Evolutionary conservation across 1,139 yeast genomes (phyloP), one percentile per base, ranked within the genome.

Genomic region (Meyerozyma smithsonii): DNA sequence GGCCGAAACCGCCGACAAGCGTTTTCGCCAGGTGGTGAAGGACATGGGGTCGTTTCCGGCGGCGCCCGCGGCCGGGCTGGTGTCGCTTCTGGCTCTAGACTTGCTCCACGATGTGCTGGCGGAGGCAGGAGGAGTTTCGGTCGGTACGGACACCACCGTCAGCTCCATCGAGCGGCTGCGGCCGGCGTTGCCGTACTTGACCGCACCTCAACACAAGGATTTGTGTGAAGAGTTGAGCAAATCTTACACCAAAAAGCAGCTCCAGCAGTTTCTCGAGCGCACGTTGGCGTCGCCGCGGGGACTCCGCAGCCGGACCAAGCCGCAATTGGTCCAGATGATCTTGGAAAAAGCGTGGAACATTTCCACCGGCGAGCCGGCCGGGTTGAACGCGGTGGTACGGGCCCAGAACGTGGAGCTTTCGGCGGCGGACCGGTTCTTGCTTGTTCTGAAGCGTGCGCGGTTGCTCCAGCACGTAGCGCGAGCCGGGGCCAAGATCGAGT

Each of bases 401-500:
- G 20, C 30, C n/a, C 15, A 52, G 50, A 8, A 23, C 46, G 5
- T 37, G 46, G 11, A 38, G 43, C 19, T 40, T 32, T 25, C 46
- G 7, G 15, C 36, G 28, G 39, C 35, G 39, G 5, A 39, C 42
- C n/a, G 20, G 15, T 30, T 30, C 15, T 30, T 30, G 21, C 11
- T 30, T 10, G 7, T 14, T 10, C 21, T 30, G 34, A 17, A 5
- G 21, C 10, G 21, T n/a, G 34, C 21, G 2, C 10, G 21, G 3
- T 18, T 30, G 12, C 14, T 30, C 6, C 10, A 14, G 4, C 21
- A 30, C 12, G 20, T 18, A 6, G 34, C 12, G 23, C 8, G 21
- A 7, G 34, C 34, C 40, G 58, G 28, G 38, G 52, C 8, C 36
- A 33, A 58, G 56, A 30, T 44, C 58, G 2, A 39, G 44, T 4